phyloP scores from a whole-genome alignment of 352 stramenopile species.

The Blastocystis sp. region DNA sequence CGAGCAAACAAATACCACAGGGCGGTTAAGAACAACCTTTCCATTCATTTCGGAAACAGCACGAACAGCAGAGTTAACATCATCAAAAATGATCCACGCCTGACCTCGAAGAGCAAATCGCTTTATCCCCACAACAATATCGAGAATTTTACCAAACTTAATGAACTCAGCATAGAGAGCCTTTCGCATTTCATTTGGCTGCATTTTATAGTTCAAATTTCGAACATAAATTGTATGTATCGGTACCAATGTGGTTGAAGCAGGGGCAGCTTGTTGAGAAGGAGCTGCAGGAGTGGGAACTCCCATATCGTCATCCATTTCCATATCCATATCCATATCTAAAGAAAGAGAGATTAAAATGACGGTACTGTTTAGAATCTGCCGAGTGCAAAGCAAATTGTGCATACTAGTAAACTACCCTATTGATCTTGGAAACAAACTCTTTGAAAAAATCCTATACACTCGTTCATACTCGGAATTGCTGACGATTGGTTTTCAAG shows the following conservation, averaged over 20 bases:
- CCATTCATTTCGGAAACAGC: conserved; percentile 46
- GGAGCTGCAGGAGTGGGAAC: background rate
- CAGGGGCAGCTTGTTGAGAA: background rate
- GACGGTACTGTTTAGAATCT: background rate
- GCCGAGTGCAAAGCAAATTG: conserved; percentile 49
- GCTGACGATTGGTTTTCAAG: too few species aligned
- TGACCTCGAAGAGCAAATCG: conserved; percentile 43
- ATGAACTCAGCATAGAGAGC: conserved; percentile 42
- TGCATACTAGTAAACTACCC: background rate
- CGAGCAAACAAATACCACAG: background rate
- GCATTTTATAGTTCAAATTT: conserved; percentile 58
- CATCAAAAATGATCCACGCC: conserved; percentile 57
- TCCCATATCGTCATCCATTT: conserved; percentile 19
- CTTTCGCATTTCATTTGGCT: conserved; percentile 45
- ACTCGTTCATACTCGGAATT: too few species aligned
- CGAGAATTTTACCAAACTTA: conserved; percentile 54
- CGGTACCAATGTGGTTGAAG: background rate
- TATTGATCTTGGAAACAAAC: too few species aligned
- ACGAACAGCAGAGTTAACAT: background rate
- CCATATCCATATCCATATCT: conserved; percentile 52
- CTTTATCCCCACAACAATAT: conserved; percentile 51
- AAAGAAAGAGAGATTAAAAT: background rate
- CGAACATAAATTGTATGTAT: conserved; percentile 56
- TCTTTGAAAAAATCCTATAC: too few species aligned
- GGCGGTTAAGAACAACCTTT: conserved; percentile 46